Base-by-base conservation (phyloP, 1,139 yeast species). In the Candida mesenterica region DNA sequence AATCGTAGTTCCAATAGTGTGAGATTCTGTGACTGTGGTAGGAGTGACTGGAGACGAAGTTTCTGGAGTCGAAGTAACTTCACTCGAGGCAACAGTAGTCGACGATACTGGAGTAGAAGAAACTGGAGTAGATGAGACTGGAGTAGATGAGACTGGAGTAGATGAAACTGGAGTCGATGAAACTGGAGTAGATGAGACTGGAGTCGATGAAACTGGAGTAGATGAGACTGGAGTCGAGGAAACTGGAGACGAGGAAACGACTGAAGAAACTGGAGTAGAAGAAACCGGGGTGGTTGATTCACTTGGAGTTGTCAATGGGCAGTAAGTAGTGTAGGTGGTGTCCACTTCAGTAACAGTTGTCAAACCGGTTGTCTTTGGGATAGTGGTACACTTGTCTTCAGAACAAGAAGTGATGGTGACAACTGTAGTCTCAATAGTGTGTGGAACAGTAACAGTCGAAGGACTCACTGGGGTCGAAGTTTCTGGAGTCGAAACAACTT, bases 301-400 rank as follows among this genome's bases (percentile, higher is more conserved):
- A 25, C 14, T 49, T 40, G 16, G 56, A 39, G 38, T 54, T 38
- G 22, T 19, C 22, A 19, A 19, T 32, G 63, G 65, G 43, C 62
- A 59, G 49, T 46, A 59, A 19, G 67, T 57, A 34, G 62, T 55
- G 48, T 53, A 54, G 18, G 48, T 36, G 24, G 62, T 50, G 35
- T 46, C 27, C 23, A 32, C 41, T 3, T 24, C 22, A 18, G 45
- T 41, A 41, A 59, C 55, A 26, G 64, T 55, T 37, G 69, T 60
- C 27, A 64, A 41, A 46, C 70, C 71, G 30, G 73, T 65, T 40
- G 72, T 62, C 36, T 48, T 52, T 10, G 64, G 56, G 17, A 46
- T 45, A 26, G 50, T 50, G 28, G 53, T 33, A 48, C 48, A 48
- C 48, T 41, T 42, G 48, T 51, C 40, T 43, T 50, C 53, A 20